phyloP scores from a whole-genome alignment of 192 early-diverging fungal species.

The Martensiomyces pterosporus region DNA sequence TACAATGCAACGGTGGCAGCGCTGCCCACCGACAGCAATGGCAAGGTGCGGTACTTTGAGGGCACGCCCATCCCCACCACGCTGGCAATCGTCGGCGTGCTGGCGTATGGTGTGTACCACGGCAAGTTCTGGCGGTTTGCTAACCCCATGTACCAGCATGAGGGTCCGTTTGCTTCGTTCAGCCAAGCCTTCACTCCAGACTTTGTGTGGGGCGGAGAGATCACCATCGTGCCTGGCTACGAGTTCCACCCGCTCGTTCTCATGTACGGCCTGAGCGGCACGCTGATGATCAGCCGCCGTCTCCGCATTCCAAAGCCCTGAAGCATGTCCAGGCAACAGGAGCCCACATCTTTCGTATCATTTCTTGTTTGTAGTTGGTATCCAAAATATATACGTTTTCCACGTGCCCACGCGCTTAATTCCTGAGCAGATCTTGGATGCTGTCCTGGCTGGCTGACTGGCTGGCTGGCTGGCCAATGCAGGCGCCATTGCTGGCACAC shows the following conservation, averaged over 20 bases:
- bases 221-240: constrained; percentile 56
- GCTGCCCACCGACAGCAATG: constrained; percentile 65
- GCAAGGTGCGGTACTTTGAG: constrained; percentile 82
- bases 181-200: constrained; percentile 54
- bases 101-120: constrained; percentile 58
- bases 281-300: constrained; percentile 74
- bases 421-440: no score
- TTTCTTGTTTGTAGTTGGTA: no score
- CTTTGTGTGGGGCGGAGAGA: constrained; percentile 54
- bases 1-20: constrained; percentile 87
- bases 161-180: constrained; percentile 49
- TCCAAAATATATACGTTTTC: no score
- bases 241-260: constrained; percentile 77
- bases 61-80: constrained; percentile 88
- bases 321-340: not conserved
- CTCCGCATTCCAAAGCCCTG: constrained; percentile 73
- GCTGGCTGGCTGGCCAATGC: no score
- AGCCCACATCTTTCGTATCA: no score
- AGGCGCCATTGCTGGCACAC: no score
- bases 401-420: no score
- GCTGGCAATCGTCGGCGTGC: constrained; percentile 59
- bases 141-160: constrained; percentile 40
- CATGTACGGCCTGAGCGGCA: constrained; percentile 73
- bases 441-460: no score
- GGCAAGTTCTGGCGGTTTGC: constrained; percentile 52